phyloP scores from a whole-genome alignment of 305 asterid genomes.

The Solanum chacoense region DNA sequence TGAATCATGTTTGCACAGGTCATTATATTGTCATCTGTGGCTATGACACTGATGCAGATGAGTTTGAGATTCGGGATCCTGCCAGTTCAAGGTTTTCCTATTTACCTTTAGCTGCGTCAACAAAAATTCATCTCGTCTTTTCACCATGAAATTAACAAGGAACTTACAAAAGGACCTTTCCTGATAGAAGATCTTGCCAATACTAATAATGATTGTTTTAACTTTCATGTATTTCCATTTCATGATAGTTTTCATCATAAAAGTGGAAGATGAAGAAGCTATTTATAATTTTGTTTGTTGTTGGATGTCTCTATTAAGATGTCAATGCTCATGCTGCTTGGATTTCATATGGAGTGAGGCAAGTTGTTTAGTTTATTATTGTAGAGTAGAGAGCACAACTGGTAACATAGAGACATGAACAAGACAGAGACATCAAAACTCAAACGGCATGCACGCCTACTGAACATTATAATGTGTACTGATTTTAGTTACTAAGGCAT shows the following conservation, averaged over 20 bases:
- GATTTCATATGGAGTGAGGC: neutral
- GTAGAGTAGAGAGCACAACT: neutral
- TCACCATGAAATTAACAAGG: neutral
- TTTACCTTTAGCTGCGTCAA: neutral
- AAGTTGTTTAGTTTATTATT: neutral
- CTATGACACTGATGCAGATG: conserved; percentile 57
- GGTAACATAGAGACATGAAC: neutral
- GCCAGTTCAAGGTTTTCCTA: conserved; percentile 63
- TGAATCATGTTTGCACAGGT: conserved; percentile 34
- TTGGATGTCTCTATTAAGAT: neutral
- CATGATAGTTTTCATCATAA: neutral
- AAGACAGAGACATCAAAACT: neutral
- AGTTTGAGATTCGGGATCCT: conserved; percentile 98
- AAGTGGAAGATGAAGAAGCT: neutral
- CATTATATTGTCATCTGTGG: conserved; percentile 87
- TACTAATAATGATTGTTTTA: neutral
- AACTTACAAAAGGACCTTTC: neutral
- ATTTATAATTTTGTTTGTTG: neutral
- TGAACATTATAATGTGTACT: too few species aligned
- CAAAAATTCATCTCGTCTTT: neutral
- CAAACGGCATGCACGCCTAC: neutral
- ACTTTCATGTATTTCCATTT: neutral
- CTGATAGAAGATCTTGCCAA: neutral
- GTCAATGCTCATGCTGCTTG: neutral
- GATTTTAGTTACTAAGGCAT: too few species aligned